A percentile compares a stretch with the other conserved stretches of the same genome.
phyloP scores from a whole-genome alignment of 2,329 filamentous ascomycete genomes.

The Paramyrothecium roridum region DNA sequence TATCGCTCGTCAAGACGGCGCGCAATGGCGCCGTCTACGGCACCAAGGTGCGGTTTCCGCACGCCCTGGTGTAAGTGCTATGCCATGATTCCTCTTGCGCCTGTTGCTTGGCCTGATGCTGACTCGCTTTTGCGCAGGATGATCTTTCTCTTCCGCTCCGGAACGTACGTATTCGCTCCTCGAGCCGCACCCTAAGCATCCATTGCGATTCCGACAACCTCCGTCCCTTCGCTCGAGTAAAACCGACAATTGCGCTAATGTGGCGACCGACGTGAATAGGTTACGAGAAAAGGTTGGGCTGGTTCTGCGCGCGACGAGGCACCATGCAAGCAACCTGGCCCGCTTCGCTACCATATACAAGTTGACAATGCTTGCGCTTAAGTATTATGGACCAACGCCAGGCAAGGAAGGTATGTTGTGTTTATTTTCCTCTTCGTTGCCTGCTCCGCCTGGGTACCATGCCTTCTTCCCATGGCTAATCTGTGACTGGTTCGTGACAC shows the following conservation, averaged over 20 bases:
- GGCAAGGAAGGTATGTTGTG: conserved; percentile 52
- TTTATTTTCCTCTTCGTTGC: conserved; percentile 25
- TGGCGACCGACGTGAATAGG: conserved; percentile 21
- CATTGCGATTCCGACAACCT: not conserved
- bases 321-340: conserved; percentile 88
- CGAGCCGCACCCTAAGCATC: not conserved
- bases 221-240: not conserved
- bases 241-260: conserved; percentile 7
- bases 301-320: conserved; percentile 81
- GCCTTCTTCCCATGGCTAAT: not conserved
- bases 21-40: conserved; percentile 98
- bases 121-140: conserved; percentile 54
- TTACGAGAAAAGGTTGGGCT: conserved; percentile 74
- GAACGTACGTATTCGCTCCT: conserved; percentile 57
- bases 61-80: conserved; percentile 73
- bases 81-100: not conserved
- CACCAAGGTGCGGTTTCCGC: conserved; percentile 95
- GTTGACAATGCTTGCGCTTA: conserved; percentile 70
- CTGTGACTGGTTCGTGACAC: not conserved
- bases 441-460: not conserved
- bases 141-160: conserved; percentile 94
- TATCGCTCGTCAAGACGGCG: conserved; percentile 85
- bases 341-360: conserved; percentile 94
- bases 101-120: conserved; percentile 9
- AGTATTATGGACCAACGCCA: conserved; percentile 53